phyloP scores from a whole-genome alignment of 2,329 filamentous ascomycete genomes.

The Diaporthe caulivora region DNA sequence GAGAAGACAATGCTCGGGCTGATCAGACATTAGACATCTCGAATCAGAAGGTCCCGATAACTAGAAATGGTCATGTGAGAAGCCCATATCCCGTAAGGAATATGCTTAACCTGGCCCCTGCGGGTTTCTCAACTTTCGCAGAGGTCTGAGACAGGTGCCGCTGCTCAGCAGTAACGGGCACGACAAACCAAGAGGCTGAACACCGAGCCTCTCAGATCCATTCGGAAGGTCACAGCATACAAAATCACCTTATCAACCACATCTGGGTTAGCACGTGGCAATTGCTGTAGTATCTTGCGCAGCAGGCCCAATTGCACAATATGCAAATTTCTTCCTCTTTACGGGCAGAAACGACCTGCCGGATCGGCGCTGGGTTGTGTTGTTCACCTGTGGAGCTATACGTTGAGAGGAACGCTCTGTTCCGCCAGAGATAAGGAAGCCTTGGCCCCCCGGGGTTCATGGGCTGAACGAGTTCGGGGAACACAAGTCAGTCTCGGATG shows the following conservation, averaged over 20 bases:
- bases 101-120: background rate
- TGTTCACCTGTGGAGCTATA: slow-evolving; percentile 30
- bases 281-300: background rate
- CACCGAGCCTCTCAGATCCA: background rate
- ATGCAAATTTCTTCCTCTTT: slow-evolving; percentile 2
- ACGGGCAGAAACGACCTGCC: slow-evolving; percentile 26
- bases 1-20: slow-evolving; percentile 1
- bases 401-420: slow-evolving; percentile 30
- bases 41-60: slow-evolving; percentile 36
- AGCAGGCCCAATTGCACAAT: slow-evolving; percentile 1
- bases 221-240: slow-evolving; percentile 6
- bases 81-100: background rate
- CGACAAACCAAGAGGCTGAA: background rate
- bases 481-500: slow-evolving; percentile 14
- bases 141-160: too few relatives aligned
- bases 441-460: slow-evolving; percentile 21
- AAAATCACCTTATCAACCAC: slow-evolving; percentile 4
- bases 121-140: background rate
- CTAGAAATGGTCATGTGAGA: background rate
- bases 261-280: slow-evolving; percentile 15
- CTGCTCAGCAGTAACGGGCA: background rate
- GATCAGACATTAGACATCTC: slow-evolving; percentile 7
- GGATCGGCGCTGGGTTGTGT: slow-evolving; percentile 32
- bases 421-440: slow-evolving; percentile 32
- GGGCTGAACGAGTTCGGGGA: background rate